Percentiles rank a stretch among this genome's conserved stretches.
phyloP scores from a whole-genome alignment of 2,329 filamentous ascomycete genomes.

The Lasiodiplodia hormozganensis region DNA sequence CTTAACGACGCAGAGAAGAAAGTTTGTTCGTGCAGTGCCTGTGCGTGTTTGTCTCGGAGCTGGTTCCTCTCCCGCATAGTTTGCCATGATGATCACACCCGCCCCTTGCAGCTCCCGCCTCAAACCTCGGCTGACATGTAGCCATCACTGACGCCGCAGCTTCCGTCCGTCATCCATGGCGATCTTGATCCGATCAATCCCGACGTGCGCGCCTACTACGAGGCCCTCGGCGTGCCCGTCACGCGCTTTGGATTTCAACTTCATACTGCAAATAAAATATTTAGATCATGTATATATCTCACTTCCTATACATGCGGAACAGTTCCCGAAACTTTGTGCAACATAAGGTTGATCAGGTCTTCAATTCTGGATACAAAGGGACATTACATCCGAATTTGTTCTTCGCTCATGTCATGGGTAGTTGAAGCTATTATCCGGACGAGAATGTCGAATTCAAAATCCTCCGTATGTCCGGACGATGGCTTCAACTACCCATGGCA shows the following conservation, averaged over 20 bases:
- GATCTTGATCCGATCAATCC: slow-evolving; percentile 85
- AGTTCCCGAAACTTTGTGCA: neutral
- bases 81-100: neutral
- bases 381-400: too few relatives aligned
- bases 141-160: slow-evolving; percentile 32
- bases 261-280: too few relatives aligned
- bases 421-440: too few relatives aligned
- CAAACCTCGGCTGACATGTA: slow-evolving; percentile 6
- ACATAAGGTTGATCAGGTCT: neutral
- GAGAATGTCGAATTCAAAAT: too few relatives aligned
- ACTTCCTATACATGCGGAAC: too few relatives aligned
- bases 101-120: neutral
- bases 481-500: too few relatives aligned
- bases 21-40: slow-evolving; percentile 40
- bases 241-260: too few relatives aligned
- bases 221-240: slow-evolving; percentile 57
- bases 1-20: slow-evolving; percentile 38
- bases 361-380: neutral
- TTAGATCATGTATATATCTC: too few relatives aligned
- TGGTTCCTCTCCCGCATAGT: neutral
- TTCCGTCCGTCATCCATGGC: slow-evolving; percentile 74
- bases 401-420: too few relatives aligned
- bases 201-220: slow-evolving; percentile 71
- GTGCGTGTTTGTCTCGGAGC: neutral
- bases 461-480: too few relatives aligned